Evolutionary conservation across 129 eudicot genomes (phyloP).

Genomic region (Scalesia atractyloides): DNA sequence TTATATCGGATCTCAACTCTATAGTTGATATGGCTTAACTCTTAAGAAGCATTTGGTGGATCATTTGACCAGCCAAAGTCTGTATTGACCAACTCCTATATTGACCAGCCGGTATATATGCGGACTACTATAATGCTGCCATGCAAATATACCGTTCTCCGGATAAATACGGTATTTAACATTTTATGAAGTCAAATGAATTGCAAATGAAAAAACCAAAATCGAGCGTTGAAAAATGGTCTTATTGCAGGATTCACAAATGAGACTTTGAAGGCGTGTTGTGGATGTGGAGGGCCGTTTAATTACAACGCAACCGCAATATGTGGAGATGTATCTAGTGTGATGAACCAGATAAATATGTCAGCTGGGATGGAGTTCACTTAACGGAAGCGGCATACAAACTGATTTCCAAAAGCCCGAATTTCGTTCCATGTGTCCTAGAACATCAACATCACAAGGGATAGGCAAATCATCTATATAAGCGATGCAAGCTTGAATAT

Average conservation of each 20-base stretch:
- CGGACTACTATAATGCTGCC: conserved; percentile 39
- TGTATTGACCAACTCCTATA: too few relatives aligned
- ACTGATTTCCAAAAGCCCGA: conserved; percentile 21
- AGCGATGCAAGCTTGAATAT: not conserved
- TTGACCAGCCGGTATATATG: too few relatives aligned
- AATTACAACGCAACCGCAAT: not conserved
- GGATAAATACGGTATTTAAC: not conserved
- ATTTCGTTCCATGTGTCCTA: conserved; percentile 10
- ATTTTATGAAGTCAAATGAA: too few relatives aligned
- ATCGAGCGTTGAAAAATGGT: not conserved
- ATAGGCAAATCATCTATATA: not conserved
- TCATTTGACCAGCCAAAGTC: too few relatives aligned
- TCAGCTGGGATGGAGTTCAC: too few relatives aligned
- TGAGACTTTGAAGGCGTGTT: conserved; percentile 18
- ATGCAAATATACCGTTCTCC: conserved; percentile 12
- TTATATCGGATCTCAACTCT: too few relatives aligned
- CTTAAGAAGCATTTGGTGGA: too few relatives aligned
- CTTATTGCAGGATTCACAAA: conserved; percentile 12
- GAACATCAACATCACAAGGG: not conserved
- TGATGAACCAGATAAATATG: conserved; percentile 27
- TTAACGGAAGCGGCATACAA: too few relatives aligned
- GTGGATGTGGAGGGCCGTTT: conserved; percentile 28
- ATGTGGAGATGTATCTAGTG: conserved; percentile 24
- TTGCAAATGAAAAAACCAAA: not conserved
- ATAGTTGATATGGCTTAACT: too few relatives aligned